Percentiles rank a stretch among this genome's conserved stretches.
Conservation (phyloP, 1,284 basidiomycete genomes). For the Acaromyces ingoldii region DNA sequence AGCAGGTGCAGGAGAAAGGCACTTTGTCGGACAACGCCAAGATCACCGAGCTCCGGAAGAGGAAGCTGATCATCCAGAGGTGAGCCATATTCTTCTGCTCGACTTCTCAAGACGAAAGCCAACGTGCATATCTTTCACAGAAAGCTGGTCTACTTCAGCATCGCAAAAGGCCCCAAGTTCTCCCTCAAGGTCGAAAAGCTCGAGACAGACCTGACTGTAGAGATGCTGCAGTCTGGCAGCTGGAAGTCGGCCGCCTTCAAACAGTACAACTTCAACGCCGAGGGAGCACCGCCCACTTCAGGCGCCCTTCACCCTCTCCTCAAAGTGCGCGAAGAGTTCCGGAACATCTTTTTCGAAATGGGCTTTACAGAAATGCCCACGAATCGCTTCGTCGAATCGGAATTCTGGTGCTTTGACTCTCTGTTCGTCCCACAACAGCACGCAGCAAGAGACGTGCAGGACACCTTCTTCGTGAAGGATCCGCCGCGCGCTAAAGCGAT, state of each 20-base stretch:
- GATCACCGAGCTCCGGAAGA: slow-evolving; percentile 69
- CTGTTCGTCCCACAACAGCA: slow-evolving; percentile 99
- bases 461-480: slow-evolving; percentile 98
- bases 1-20: slow-evolving; percentile 69
- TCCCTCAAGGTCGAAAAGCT: slow-evolving; percentile 88
- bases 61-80: slow-evolving; percentile 64
- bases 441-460: slow-evolving; percentile 93
- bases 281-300: slow-evolving; percentile 78
- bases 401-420: slow-evolving; percentile 99
- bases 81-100: slow-evolving; percentile 60
- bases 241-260: slow-evolving; percentile 64
- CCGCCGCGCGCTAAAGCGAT: slow-evolving; percentile 73
- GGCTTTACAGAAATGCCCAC: slow-evolving; percentile 99
- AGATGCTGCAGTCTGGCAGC: slow-evolving; percentile 73
- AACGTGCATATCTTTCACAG: slow-evolving; percentile 54
- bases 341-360: slow-evolving; percentile 99
- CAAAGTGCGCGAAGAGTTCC: slow-evolving; percentile 96
- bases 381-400: slow-evolving; percentile 92
- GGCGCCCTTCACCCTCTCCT: slow-evolving; percentile 93
- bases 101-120: slow-evolving; percentile 42
- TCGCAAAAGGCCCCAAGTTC: slow-evolving; percentile 79
- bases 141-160: slow-evolving; percentile 91
- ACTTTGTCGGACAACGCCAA: slow-evolving; percentile 64
- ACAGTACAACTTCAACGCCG: slow-evolving; percentile 98
- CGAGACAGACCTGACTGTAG: slow-evolving; percentile 94